Evolutionary conservation across 495 filamentous ascomycete genomes (phyloP).

Genomic region (Talaromyces nanjingensis): DNA sequence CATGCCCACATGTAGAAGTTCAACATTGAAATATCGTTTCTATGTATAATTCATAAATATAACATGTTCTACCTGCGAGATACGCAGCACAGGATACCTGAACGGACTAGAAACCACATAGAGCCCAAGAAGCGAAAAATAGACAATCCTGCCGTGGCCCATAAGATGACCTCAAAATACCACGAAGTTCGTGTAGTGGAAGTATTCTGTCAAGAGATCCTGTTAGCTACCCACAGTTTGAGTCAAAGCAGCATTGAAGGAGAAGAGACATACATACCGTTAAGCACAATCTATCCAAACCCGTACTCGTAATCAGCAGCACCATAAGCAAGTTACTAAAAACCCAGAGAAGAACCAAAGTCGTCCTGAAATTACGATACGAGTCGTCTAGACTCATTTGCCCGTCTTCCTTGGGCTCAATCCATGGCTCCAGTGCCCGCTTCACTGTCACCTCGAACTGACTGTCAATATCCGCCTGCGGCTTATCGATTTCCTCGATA

Average conservation of each 20-base stretch:
- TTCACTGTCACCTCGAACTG: slow-evolving; percentile 96
- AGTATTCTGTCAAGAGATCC: slow-evolving; percentile 7
- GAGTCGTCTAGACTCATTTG: slow-evolving; percentile 90
- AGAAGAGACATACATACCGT: slow-evolving; percentile 52
- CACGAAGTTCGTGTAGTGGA: slow-evolving; percentile 57
- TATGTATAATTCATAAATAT: not conserved
- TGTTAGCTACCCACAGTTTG: not conserved
- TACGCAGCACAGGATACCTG: slow-evolving; percentile 80
- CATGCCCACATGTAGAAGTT: too few species aligned
- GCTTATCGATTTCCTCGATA: slow-evolving; percentile 92
- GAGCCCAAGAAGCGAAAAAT: slow-evolving; percentile 75
- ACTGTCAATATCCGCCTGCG: slow-evolving; percentile 96
- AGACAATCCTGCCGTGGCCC: slow-evolving; percentile 67
- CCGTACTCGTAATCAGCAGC: slow-evolving; percentile 84
- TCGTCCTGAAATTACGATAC: slow-evolving; percentile 97
- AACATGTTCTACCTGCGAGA: not conserved
- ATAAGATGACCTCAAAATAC: slow-evolving; percentile 78
- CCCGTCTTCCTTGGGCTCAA: slow-evolving; percentile 62
- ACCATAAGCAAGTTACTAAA: slow-evolving; percentile 85
- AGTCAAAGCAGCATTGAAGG: not conserved
- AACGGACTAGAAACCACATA: slow-evolving; percentile 74
- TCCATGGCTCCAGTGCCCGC: slow-evolving; percentile 75
- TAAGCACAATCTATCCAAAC: slow-evolving; percentile 73
- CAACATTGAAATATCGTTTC: too few species aligned
- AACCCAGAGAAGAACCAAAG: slow-evolving; percentile 83